Evolutionary conservation across 192 early-diverging fungal genomes (phyloP), one percentile per base, ranked within the genome.

Genomic region (Mortierella claussenii): DNA sequence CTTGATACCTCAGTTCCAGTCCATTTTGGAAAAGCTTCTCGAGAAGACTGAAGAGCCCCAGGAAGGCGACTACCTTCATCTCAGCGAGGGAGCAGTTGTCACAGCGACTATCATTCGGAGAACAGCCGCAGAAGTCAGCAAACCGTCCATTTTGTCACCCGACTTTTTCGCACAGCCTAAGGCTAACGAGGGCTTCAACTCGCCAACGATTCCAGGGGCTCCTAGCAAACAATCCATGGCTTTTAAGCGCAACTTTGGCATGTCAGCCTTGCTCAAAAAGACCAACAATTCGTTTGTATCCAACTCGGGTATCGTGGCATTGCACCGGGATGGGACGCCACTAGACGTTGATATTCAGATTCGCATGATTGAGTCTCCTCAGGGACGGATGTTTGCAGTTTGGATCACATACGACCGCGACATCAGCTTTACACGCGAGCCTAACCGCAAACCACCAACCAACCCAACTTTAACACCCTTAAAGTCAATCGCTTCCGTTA

Each of bases 401-500:
- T 91, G 89, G 89, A 85, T 91, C 27, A 88, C 85, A 1, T 90
- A 82, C 58, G 84, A 90, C 52, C 83, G 87, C 28, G 81, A 68
- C 13, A 70, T 80, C 10, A 78, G 69, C 23, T 86, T 80, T 55
- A 58, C 64, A 11, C 69, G 78, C 9, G 79, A 81, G 24, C 79
- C 66, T 18, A 60, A 66, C 42, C 23, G 43, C 6, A 75, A 75
- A 17, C 62, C 52, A 13, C 47, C 44, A 10, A 17, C 60, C 0
- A 27, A 34, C 24, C 17, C 55, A 30, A 15, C 65, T 5, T 2
- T 58, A 18, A 48, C 60, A 0, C 60, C 61, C 1, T n/a, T 43
- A 31, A 36, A 55, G 23, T 70, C 69, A 7, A 42, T 60, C 11
- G 32, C 60, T 8, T 24, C 60, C 18, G 53, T 55, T 21, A 69